Conservation (phyloP, 2,329 filamentous ascomycete species). For the Fusarium anguioides region DNA sequence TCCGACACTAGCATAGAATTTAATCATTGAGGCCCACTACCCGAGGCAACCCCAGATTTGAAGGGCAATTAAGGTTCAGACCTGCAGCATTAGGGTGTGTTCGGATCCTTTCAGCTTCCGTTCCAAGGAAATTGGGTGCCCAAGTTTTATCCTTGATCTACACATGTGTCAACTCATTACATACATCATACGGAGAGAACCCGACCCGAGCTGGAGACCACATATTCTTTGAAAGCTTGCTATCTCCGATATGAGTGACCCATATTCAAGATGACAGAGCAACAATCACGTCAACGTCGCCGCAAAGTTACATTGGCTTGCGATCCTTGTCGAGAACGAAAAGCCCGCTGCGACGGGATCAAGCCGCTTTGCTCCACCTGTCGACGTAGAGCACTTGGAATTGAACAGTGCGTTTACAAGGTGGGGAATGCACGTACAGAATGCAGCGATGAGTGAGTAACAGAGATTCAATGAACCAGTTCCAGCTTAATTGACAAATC, state of each 20-base stretch:
- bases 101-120: no score
- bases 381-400: not conserved
- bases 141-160: no score
- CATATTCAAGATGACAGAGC: not conserved
- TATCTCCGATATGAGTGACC: not conserved
- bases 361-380: conserved; percentile 5
- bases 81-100: no score
- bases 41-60: no score
- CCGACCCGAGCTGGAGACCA: no score
- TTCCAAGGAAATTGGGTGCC: no score
- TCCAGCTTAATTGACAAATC: not conserved
- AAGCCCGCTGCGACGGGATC: conserved; percentile 3
- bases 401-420: conserved; percentile 1
- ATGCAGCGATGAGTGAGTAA: not conserved
- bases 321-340: conserved; percentile 3
- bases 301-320: not conserved
- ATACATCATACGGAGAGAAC: no score
- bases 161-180: no score
- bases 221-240: no score
- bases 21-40: no score
- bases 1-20: no score
- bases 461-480: not conserved
- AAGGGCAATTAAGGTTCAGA: no score
- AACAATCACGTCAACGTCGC: not conserved
- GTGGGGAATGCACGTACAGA: not conserved